Percentiles rank a stretch among this genome's conserved stretches.
Evolutionary conservation across 202 grass and related monocot species (phyloP).

Genomic region (Cymbopogon flexuosus): DNA sequence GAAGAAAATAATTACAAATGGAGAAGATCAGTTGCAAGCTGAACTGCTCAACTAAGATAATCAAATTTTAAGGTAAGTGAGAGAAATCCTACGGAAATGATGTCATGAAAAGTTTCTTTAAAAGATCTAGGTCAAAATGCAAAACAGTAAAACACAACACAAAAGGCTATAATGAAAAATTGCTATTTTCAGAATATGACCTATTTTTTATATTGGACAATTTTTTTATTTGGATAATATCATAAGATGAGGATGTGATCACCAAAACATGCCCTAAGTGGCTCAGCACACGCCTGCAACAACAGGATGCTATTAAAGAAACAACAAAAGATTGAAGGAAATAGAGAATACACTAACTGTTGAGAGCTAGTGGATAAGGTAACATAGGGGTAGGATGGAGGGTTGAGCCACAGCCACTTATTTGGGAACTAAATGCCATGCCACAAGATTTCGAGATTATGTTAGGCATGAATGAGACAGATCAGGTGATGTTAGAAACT

Average conservation of each 20-base stretch:
- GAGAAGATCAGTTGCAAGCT: neutral
- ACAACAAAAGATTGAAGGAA: constrained; percentile 30
- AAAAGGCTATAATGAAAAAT: neutral
- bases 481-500: constrained; percentile 22
- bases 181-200: neutral
- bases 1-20: neutral
- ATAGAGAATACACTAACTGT: constrained; percentile 23
- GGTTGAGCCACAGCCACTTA: constrained; percentile 43
- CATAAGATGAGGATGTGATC: constrained; percentile 30
- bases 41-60: neutral
- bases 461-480: constrained; percentile 11
- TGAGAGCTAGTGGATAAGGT: constrained; percentile 44
- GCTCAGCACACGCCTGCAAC: constrained; percentile 37
- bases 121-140: neutral
- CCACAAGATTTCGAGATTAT: constrained; percentile 47
- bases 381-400: constrained; percentile 34
- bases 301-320: constrained; percentile 32
- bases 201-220: neutral
- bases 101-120: neutral
- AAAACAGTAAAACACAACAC: neutral
- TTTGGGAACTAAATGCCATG: constrained; percentile 39
- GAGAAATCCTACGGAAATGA: neutral
- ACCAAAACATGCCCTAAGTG: constrained; percentile 40
- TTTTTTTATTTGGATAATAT: constrained; percentile 27
- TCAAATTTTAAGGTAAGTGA: neutral